These are phyloP conservation scores for Phytophthora meadii DNA, from an alignment of 352 stramenopile species.

Conservation along the genomic window DNA sequence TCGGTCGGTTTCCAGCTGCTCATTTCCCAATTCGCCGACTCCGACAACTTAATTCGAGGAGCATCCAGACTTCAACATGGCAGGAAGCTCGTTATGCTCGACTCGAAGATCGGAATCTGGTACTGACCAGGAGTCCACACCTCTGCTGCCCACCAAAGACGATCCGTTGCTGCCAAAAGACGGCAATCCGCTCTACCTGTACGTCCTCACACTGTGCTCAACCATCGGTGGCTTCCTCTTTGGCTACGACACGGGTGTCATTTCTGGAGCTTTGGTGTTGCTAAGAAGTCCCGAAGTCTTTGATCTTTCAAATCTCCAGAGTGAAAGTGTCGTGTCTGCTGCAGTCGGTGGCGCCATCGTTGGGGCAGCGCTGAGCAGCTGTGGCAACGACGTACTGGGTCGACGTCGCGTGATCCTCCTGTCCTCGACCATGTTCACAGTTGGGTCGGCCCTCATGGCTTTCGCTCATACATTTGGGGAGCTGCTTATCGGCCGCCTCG, in stretches of 20 bases:
- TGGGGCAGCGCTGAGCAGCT: conserved; percentile 67
- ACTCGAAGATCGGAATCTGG: conserved; percentile 3
- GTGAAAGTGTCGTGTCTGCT: conserved; percentile 74
- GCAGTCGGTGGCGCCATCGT: conserved; percentile 75
- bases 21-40: conserved; percentile 22
- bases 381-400: conserved; percentile 65
- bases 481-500: conserved; percentile 66
- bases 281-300: conserved; percentile 76
- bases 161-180: conserved; percentile 21
- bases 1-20: conserved; percentile 16
- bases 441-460: conserved; percentile 70
- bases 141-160: conserved; percentile 27
- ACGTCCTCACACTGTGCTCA: conserved; percentile 70
- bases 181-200: conserved; percentile 43
- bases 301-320: conserved; percentile 61
- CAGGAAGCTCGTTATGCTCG: conserved; percentile 10
- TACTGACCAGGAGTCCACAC: conserved; percentile 8
- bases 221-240: conserved; percentile 85
- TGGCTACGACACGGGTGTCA: conserved; percentile 85
- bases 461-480: conserved; percentile 50
- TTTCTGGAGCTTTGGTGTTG: conserved; percentile 77
- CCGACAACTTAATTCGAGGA: neutral
- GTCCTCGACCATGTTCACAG: conserved; percentile 70
- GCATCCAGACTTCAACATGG: conserved; percentile 26
- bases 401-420: conserved; percentile 72